Conservation (phyloP, 1,284 basidiomycete species). For the Athelia sp. region DNA sequence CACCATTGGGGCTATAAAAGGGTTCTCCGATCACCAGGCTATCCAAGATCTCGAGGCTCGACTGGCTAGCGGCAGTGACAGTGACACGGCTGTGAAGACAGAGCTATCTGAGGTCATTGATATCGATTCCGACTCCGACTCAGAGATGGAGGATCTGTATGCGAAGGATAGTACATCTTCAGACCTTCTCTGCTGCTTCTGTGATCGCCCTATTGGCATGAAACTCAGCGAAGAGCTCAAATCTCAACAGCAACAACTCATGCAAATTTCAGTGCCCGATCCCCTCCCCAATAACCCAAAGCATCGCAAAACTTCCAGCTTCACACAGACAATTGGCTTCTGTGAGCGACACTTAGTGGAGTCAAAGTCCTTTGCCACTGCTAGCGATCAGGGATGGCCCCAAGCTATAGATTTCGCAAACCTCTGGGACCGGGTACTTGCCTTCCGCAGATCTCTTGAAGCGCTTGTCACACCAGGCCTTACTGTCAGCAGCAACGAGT, state of each 20-base stretch:
- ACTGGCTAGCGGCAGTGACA: background rate
- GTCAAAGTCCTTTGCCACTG: too few relatives aligned
- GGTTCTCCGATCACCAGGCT: background rate
- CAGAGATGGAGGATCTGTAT: too few relatives aligned
- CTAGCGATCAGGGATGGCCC: background rate
- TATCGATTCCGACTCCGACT: background rate
- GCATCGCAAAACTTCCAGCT: too few relatives aligned
- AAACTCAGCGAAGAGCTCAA: too few relatives aligned
- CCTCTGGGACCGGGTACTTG: background rate
- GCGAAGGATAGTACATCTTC: too few relatives aligned
- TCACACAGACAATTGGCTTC: background rate
- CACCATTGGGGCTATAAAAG: background rate
- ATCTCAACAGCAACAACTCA: too few relatives aligned
- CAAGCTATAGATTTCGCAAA: background rate
- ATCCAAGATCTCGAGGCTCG: background rate
- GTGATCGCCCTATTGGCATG: too few relatives aligned
- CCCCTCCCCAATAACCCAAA: too few relatives aligned
- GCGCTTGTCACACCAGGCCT: background rate
- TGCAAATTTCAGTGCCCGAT: too few relatives aligned
- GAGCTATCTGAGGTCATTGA: too few relatives aligned
- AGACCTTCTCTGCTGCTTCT: too few relatives aligned
- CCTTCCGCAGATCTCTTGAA: background rate
- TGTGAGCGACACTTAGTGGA: background rate
- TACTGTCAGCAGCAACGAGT: background rate
- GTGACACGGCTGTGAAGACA: too few relatives aligned